Conservation (phyloP, 2,329 filamentous ascomycete genomes). For the Talaromyces amestolkiae region DNA sequence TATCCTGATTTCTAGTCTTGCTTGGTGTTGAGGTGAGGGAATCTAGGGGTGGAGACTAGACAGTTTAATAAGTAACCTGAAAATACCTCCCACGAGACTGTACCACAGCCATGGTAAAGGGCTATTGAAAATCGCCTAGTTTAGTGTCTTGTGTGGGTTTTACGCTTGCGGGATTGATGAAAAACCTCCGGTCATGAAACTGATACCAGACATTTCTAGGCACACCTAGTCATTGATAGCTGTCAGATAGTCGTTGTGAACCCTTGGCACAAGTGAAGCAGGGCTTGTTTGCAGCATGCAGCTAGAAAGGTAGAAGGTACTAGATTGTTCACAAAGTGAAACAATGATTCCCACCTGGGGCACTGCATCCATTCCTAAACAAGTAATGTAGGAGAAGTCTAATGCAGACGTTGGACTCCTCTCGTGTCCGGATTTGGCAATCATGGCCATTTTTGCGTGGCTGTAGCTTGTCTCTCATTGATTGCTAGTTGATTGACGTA, state of each 20-base stretch:
- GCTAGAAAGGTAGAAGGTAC: not conserved
- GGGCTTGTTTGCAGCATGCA: not conserved
- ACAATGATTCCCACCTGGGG: not conserved
- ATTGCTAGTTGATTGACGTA: not conserved
- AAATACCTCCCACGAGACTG: constrained; percentile 1
- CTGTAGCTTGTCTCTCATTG: constrained; percentile 6
- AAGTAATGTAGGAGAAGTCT: not conserved
- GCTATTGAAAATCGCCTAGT: not conserved
- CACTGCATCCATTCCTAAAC: not conserved
- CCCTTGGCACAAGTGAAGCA: constrained; percentile 2
- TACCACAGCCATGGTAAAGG: constrained; percentile 11
- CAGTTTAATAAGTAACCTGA: constrained; percentile 7
- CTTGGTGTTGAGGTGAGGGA: constrained; percentile 1
- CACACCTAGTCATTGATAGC: not conserved
- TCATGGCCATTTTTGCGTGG: not conserved
- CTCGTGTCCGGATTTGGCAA: not conserved
- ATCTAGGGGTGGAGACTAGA: constrained; percentile 1
- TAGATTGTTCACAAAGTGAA: constrained; percentile 4
- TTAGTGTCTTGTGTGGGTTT: not conserved
- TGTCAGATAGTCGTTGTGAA: not conserved
- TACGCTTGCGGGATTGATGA: not conserved
- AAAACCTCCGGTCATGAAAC: constrained; percentile 5
- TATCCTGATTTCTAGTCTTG: not conserved
- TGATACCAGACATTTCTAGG: constrained; percentile 3
- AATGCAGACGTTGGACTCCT: not conserved